Evolutionary conservation across 495 filamentous ascomycete species (phyloP).

Genomic region (Tetracladium marchalianum): DNA sequence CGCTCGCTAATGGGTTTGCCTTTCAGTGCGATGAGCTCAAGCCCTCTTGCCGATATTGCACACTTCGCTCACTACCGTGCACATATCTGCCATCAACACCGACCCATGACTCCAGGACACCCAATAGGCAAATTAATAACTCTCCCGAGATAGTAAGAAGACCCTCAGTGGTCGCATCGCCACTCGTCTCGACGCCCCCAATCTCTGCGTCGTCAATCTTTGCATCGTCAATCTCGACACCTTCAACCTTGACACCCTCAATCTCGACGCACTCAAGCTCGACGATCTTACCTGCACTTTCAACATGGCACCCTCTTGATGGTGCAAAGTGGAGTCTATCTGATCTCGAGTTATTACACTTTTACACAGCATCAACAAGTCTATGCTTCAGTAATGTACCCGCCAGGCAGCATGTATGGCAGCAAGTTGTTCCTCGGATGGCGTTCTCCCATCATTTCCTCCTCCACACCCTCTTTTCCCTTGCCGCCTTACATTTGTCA

Average conservation of each 20-base stretch:
- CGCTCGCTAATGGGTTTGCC: no score
- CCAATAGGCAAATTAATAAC: no score
- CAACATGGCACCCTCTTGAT: neutral
- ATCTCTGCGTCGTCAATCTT: no score
- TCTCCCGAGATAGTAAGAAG: no score
- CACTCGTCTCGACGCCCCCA: neutral
- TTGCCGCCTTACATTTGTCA: slow-evolving; percentile 2
- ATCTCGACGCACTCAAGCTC: neutral
- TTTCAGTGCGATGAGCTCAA: slow-evolving; percentile 6
- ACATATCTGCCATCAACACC: neutral
- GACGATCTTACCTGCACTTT: neutral
- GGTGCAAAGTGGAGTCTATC: neutral
- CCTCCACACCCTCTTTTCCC: slow-evolving; percentile 1
- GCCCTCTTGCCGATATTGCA: slow-evolving; percentile 3
- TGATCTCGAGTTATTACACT: slow-evolving; percentile 2
- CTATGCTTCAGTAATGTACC: neutral
- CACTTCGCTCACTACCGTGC: neutral
- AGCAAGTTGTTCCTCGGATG: neutral
- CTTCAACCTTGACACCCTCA: neutral
- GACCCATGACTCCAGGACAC: neutral
- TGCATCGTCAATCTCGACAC: no score
- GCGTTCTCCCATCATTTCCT: slow-evolving; percentile 5
- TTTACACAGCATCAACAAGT: neutral
- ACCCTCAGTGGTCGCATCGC: no score
- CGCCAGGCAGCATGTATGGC: neutral